Percentiles rank a stretch among this genome's conserved stretches.
Conservation (phyloP, 2,329 filamentous ascomycete genomes). For the Talaromyces sp. region DNA sequence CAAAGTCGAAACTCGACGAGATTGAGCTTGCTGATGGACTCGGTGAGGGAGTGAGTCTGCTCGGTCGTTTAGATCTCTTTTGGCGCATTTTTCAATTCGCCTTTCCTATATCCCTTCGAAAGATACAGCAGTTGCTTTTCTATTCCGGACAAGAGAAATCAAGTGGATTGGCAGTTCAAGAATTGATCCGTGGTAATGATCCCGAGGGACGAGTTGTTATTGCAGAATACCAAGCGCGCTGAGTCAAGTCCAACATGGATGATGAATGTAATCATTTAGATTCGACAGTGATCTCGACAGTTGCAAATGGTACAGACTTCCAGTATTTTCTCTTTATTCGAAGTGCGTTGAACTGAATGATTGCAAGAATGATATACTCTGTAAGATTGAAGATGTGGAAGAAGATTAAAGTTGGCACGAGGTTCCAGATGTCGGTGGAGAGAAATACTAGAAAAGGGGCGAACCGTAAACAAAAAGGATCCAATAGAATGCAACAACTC, state of each 20-base stretch:
- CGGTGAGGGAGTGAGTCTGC: background rate
- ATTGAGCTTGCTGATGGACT: conserved; percentile 23
- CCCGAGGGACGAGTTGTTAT: background rate
- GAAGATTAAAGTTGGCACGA: background rate
- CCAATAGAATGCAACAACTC: background rate
- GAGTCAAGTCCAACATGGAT: conserved; percentile 2
- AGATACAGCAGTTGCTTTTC: background rate
- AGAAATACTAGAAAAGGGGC: background rate
- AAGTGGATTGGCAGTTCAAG: background rate
- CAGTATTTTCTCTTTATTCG: background rate
- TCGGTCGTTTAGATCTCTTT: background rate
- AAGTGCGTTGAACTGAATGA: background rate
- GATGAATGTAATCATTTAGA: background rate
- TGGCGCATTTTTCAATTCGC: conserved; percentile 6
- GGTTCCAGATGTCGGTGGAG: background rate
- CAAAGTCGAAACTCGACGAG: conserved; percentile 31
- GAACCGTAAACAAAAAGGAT: background rate
- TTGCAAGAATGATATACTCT: background rate
- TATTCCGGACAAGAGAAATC: background rate
- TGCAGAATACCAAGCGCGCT: background rate
- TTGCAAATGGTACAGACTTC: background rate
- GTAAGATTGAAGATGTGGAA: background rate
- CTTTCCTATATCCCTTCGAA: background rate
- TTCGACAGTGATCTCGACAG: background rate
- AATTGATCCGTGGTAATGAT: background rate